These are phyloP conservation scores for Silene vulgaris DNA, from an alignment of 179 eudicot genomes.

Conservation along the genomic window DNA sequence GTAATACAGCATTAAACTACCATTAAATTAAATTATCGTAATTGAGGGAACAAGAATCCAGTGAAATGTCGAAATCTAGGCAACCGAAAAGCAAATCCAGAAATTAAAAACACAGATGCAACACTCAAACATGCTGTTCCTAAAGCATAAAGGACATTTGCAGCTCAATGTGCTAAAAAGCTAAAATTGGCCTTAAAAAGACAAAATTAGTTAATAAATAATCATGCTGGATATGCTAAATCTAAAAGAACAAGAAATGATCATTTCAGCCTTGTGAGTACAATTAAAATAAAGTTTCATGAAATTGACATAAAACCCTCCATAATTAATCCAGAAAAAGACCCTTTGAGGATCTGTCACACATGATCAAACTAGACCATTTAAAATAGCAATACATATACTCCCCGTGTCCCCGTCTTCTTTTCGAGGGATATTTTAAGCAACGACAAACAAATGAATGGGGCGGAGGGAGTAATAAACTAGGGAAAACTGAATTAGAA, in stretches of 20 bases:
- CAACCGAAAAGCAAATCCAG: conserved; percentile 15
- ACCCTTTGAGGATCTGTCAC: neutral
- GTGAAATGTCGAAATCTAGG: conserved; percentile 7
- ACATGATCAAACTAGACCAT: neutral
- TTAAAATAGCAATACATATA: neutral
- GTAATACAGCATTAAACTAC: neutral
- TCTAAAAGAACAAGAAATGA: conserved; percentile 10
- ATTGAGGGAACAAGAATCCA: conserved; percentile 11
- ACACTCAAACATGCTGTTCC: conserved; percentile 17
- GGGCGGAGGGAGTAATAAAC: neutral
- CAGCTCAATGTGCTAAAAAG: neutral
- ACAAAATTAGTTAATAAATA: neutral
- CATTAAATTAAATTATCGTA: neutral
- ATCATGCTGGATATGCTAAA: conserved; percentile 1
- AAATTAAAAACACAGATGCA: conserved; percentile 1
- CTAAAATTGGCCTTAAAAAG: neutral
- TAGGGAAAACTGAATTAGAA: neutral
- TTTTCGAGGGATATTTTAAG: too few relatives aligned
- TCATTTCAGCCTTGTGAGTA: conserved; percentile 5
- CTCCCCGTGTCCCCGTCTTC: too few relatives aligned
- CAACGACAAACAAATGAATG: too few relatives aligned
- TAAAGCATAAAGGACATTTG: neutral
- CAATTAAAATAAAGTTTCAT: neutral
- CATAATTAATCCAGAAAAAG: neutral
- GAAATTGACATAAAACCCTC: neutral